A percentile compares a stretch with the other conserved stretches of the same genome.
phyloP scores from a whole-genome alignment of 2,329 filamentous ascomycete species.

The Fusarium bactridioides region DNA sequence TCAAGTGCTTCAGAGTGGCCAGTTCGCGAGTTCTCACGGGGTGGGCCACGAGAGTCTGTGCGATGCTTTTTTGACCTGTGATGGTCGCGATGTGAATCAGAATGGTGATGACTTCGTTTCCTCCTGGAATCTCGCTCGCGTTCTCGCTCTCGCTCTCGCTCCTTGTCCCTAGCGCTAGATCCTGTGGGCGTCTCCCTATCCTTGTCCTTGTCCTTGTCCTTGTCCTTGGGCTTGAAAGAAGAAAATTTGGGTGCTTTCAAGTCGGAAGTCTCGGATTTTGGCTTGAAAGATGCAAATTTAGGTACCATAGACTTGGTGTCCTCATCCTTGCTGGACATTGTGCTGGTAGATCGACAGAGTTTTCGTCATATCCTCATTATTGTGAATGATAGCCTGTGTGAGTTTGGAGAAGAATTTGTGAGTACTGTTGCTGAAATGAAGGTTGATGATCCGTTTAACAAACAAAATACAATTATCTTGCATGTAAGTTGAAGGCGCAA shows the following conservation, averaged over 20 bases:
- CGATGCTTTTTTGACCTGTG: conserved; percentile 29
- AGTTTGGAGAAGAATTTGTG: too few relatives aligned
- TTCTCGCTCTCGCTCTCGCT: conserved; percentile 23
- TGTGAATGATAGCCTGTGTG: neutral
- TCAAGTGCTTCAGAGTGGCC: conserved; percentile 9
- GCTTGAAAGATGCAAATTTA: conserved; percentile 76
- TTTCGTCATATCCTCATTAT: conserved; percentile 16
- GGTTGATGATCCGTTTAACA: neutral
- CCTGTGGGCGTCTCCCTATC: conserved; percentile 46
- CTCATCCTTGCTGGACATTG: conserved; percentile 42
- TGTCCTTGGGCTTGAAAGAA: conserved; percentile 68
- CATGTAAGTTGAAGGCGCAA: conserved; percentile 11
- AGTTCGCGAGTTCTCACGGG: conserved; percentile 9
- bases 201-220: conserved; percentile 34
- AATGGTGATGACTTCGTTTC: conserved; percentile 32
- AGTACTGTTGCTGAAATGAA: neutral
- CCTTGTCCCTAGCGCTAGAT: conserved; percentile 20
- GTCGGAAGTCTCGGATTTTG: conserved; percentile 39
- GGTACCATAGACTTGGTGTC: conserved; percentile 56
- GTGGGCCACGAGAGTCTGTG: conserved; percentile 19
- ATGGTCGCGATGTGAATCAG: conserved; percentile 25
- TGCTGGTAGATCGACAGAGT: conserved; percentile 6
- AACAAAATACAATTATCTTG: neutral
- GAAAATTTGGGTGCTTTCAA: conserved; percentile 69
- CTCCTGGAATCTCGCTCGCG: conserved; percentile 29